A percentile compares a stretch with the other conserved stretches of the same genome.
Evolutionary conservation across 768 basidiomycete species (phyloP).

Genomic region (Strobilomyces confusus): DNA sequence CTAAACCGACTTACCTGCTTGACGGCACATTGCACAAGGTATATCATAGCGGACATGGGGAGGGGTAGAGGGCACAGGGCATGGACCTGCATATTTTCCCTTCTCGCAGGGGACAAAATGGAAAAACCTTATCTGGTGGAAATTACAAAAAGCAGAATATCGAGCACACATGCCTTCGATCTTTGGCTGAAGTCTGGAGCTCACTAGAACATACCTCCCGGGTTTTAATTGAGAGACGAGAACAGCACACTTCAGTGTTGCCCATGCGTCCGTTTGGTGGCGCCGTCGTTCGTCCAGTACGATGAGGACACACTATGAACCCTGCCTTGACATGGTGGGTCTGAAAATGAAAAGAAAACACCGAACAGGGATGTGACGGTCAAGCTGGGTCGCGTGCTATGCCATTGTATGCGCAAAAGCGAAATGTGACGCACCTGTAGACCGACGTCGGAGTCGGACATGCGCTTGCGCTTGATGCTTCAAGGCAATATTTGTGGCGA

Average conservation of each 20-base stretch:
- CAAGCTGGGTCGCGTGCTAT: conserved; percentile 1
- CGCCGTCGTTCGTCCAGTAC: conserved; percentile 9
- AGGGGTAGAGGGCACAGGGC: not conserved
- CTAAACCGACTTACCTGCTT: not conserved
- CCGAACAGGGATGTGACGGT: not conserved
- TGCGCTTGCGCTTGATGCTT: conserved; percentile 2
- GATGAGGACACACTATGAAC: conserved; percentile 1
- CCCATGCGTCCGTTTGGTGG: conserved; percentile 2
- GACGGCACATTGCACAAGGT: conserved; percentile 10
- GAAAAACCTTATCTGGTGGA: conserved; percentile 1
- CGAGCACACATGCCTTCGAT: conserved; percentile 17
- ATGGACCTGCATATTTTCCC: not conserved
- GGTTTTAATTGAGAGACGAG: conserved; percentile 13
- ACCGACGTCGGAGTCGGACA: not conserved
- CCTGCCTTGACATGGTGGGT: not conserved
- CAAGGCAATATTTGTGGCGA: conserved; percentile 22
- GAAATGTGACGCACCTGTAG: conserved; percentile 9
- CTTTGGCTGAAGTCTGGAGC: conserved; percentile 5
- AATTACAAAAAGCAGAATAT: conserved; percentile 3
- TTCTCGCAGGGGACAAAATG: not conserved
- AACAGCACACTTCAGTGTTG: conserved; percentile 5
- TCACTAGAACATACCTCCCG: conserved; percentile 12
- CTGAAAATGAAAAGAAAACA: not conserved
- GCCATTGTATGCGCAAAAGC: not conserved
- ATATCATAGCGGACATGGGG: not conserved